Percentiles rank a stretch among this genome's conserved stretches.
Conservation (phyloP, 1,139 yeast genomes). For the Zygoascus hellenicus region DNA sequence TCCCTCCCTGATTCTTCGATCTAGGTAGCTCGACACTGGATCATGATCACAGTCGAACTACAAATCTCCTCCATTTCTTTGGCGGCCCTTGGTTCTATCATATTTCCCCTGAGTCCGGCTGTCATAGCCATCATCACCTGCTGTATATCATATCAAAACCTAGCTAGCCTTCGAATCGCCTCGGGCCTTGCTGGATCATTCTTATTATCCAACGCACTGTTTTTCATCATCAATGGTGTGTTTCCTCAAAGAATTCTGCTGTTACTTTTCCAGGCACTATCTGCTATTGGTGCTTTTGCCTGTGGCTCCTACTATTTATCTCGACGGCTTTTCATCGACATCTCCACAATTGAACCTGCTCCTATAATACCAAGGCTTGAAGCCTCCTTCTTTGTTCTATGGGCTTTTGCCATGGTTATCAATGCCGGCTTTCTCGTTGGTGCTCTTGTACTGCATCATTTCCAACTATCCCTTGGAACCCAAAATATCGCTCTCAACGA, state of each 20-base stretch:
- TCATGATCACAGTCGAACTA: conserved; percentile 28
- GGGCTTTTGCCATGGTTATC: conserved; percentile 15
- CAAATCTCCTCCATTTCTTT: conserved; percentile 25
- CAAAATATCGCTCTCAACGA: not conserved
- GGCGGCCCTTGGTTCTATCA: conserved; percentile 18
- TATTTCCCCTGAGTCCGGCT: conserved; percentile 10
- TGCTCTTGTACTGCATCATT: conserved; percentile 12
- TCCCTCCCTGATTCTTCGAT: not conserved
- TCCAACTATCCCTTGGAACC: not conserved
- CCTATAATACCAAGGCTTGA: conserved; percentile 10
- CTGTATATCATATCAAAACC: conserved; percentile 2
- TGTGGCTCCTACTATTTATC: conserved; percentile 16
- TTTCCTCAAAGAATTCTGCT: conserved; percentile 17
- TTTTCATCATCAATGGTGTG: conserved; percentile 14
- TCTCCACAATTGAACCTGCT: conserved; percentile 3
- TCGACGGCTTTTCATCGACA: conserved; percentile 7
- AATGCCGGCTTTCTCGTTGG: conserved; percentile 12
- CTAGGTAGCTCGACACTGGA: not conserved
- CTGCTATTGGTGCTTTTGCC: conserved; percentile 13
- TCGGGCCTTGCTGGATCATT: conserved; percentile 20
- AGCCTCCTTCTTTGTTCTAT: conserved; percentile 13
- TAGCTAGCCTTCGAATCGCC: conserved; percentile 13
- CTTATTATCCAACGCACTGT: conserved; percentile 12
- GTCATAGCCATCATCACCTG: conserved; percentile 1
- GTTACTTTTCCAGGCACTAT: conserved; percentile 10